Conservation (phyloP, 179 eudicot species). For the Nepenthes alata region DNA sequence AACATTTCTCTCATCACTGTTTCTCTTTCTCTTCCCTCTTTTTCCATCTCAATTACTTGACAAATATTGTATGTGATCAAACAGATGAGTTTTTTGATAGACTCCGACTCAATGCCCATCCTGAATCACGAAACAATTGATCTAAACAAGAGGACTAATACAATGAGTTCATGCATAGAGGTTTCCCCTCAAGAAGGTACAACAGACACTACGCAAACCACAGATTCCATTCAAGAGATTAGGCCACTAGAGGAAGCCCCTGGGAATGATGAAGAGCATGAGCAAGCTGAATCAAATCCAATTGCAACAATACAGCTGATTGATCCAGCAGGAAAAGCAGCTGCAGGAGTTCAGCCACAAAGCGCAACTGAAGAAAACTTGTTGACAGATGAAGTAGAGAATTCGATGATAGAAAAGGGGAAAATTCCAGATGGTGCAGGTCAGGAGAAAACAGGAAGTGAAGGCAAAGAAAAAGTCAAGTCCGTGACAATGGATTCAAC, state of each 20-base stretch:
- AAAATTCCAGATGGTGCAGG: not conserved
- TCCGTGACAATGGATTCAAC: conserved; percentile 9
- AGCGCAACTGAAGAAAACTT: not conserved
- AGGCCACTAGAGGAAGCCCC: not conserved
- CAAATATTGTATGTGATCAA: too few relatives aligned
- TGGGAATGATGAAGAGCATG: not conserved
- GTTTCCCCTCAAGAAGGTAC: not conserved
- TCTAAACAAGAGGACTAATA: too few relatives aligned
- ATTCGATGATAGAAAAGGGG: not conserved
- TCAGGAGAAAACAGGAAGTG: conserved; percentile 2
- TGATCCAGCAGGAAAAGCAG: not conserved
- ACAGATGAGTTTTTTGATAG: too few relatives aligned
- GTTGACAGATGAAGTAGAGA: not conserved
- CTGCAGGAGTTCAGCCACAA: not conserved
- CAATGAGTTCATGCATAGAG: too few relatives aligned
- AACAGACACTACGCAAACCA: not conserved
- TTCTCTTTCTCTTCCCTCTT: too few relatives aligned
- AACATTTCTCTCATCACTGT: too few relatives aligned
- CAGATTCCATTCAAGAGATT: not conserved
- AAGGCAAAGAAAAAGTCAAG: conserved; percentile 5
- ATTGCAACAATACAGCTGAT: not conserved
- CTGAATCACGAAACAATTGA: too few relatives aligned
- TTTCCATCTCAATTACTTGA: too few relatives aligned
- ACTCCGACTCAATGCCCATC: too few relatives aligned
- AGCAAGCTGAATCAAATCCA: not conserved